These are phyloP conservation scores for Inosperma sp. DNA, from an alignment of 768 basidiomycete genomes.

Conservation along the genomic window DNA sequence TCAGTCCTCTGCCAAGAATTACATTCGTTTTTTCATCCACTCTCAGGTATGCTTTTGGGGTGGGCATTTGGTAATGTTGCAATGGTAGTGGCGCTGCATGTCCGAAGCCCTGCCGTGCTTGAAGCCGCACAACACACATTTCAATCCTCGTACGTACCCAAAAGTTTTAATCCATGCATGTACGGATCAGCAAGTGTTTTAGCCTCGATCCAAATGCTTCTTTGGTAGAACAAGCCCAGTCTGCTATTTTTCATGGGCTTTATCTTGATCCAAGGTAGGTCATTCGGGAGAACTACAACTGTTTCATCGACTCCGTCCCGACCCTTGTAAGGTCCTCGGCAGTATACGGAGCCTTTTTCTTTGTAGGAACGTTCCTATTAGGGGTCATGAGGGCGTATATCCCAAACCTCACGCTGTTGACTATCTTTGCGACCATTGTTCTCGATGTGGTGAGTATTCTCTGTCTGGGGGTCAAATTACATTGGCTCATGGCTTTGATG, in stretches of 20 bases:
- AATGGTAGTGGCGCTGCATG: conserved; percentile 39
- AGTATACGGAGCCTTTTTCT: conserved; percentile 42
- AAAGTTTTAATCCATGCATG: not conserved
- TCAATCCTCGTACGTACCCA: conserved; percentile 33
- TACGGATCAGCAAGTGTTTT: not conserved
- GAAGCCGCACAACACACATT: conserved; percentile 31
- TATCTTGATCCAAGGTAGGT: conserved; percentile 41
- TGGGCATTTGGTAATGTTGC: conserved; percentile 45
- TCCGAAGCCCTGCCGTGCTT: conserved; percentile 32
- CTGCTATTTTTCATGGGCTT: conserved; percentile 33
- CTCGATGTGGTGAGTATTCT: conserved; percentile 34
- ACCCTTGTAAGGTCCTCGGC: conserved; percentile 31
- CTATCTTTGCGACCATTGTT: conserved; percentile 43
- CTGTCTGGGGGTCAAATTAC: not conserved
- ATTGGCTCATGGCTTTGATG: not conserved
- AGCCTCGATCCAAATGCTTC: conserved; percentile 28
- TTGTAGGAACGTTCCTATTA: conserved; percentile 39
- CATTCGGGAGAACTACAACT: not conserved
- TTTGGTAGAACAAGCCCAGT: conserved; percentile 28
- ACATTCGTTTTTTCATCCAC: not conserved
- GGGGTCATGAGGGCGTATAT: conserved; percentile 35
- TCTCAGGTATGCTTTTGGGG: conserved; percentile 38
- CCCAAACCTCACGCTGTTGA: conserved; percentile 38
- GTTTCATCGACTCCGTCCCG: not conserved
- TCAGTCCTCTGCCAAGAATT: conserved; percentile 7